phyloP scores from a whole-genome alignment of 305 asterid species.

The Fraxinus velutina region DNA sequence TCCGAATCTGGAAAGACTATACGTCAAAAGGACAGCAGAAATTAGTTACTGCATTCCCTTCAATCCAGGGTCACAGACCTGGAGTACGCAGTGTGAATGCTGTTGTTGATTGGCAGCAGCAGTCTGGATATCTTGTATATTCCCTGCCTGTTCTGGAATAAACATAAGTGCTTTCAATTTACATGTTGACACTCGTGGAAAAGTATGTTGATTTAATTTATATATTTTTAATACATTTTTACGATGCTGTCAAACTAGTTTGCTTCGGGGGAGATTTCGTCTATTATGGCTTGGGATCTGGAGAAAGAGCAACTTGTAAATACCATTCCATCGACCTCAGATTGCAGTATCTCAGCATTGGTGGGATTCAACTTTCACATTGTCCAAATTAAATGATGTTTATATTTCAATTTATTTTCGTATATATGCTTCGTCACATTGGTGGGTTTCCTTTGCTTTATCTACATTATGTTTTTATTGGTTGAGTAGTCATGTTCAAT shows the following conservation, averaged over 20 bases:
- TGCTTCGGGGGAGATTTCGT: conserved; percentile 84
- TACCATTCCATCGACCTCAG: conserved; percentile 70
- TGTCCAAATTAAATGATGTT: not conserved
- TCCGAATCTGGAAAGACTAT: conserved; percentile 95
- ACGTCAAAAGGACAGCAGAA: conserved; percentile 67
- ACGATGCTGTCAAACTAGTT: conserved; percentile 45
- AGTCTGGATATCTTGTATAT: conserved; percentile 90
- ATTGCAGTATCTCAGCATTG: conserved; percentile 85
- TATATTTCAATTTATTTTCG: not conserved
- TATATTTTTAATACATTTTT: conserved; percentile 13
- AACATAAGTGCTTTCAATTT: not conserved
- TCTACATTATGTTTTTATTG: not conserved
- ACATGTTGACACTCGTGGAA: not conserved
- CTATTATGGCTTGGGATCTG: conserved; percentile 96
- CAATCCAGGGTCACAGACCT: conserved; percentile 87
- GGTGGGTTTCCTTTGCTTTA: not conserved
- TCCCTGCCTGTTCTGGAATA: conserved; percentile 5
- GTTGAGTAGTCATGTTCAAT: not conserved
- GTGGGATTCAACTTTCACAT: conserved; percentile 40
- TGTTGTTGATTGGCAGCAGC: conserved; percentile 99
- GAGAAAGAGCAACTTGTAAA: conserved; percentile 90
- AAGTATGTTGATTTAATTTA: not conserved
- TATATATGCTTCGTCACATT: not conserved
- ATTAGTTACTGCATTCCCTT: conserved; percentile 83
- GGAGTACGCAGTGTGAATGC: conserved; percentile 88